A percentile compares a stretch with the other conserved stretches of the same genome.
Conservation (phyloP, 768 basidiomycete species). For the Leccinum truebloodii region DNA sequence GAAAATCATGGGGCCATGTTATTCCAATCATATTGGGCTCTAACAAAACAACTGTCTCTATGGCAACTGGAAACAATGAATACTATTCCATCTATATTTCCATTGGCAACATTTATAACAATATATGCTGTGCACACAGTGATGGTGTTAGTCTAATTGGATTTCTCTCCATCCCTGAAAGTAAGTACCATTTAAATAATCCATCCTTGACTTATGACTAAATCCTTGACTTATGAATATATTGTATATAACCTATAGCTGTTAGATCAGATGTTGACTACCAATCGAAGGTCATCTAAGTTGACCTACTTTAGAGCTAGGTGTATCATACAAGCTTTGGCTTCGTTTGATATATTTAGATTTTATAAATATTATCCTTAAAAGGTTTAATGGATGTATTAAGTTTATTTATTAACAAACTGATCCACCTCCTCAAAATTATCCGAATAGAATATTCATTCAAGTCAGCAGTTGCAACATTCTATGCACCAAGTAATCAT, state of each 20-base stretch:
- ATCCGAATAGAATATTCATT: not conserved
- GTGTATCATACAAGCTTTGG: too few relatives aligned
- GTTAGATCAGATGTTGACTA: too few relatives aligned
- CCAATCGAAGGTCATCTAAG: too few relatives aligned
- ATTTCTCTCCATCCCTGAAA: not conserved
- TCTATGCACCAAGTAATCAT: too few relatives aligned
- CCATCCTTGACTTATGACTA: too few relatives aligned
- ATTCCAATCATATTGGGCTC: not conserved
- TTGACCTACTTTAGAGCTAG: too few relatives aligned
- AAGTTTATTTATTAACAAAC: not conserved
- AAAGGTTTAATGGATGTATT: too few relatives aligned
- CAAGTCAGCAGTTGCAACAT: too few relatives aligned
- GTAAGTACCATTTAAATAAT: not conserved
- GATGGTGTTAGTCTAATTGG: not conserved
- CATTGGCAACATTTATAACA: not conserved
- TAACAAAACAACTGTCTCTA: not conserved
- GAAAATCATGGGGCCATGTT: not conserved
- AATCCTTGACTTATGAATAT: not conserved
- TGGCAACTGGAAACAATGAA: not conserved
- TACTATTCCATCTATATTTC: not conserved
- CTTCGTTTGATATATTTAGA: too few relatives aligned
- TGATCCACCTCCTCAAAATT: not conserved
- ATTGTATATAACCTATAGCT: not conserved
- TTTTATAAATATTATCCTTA: too few relatives aligned
- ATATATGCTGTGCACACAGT: not conserved